phyloP scores from a whole-genome alignment of 73 alveolate genomes.

The Strombidium stylifer region DNA sequence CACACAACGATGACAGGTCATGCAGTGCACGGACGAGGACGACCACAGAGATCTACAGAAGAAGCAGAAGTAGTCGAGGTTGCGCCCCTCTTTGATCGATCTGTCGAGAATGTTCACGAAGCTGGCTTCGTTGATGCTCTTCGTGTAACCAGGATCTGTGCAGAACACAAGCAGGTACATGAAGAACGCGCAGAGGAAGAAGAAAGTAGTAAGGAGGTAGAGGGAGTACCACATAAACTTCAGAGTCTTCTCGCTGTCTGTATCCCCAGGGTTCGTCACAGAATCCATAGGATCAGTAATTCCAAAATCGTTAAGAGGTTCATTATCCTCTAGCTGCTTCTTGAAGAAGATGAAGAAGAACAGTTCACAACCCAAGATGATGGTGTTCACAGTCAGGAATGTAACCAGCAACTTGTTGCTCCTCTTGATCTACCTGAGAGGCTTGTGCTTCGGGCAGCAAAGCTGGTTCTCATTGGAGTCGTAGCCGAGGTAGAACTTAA shows the following conservation, averaged over 20 bases:
- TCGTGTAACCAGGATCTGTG: too few relatives aligned
- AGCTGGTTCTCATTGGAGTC: too few relatives aligned
- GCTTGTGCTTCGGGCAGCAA: slow-evolving; percentile 14
- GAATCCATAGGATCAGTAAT: too few relatives aligned
- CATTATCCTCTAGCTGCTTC: too few relatives aligned
- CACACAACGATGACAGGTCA: slow-evolving; percentile 45
- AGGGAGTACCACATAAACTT: neutral
- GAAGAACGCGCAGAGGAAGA: slow-evolving; percentile 14
- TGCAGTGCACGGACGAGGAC: slow-evolving; percentile 45
- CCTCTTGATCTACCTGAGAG: neutral
- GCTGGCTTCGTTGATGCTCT: too few relatives aligned
- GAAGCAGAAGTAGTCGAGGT: slow-evolving; percentile 47
- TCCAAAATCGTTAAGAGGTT: too few relatives aligned
- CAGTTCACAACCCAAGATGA: neutral
- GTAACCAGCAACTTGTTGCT: neutral
- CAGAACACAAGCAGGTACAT: neutral
- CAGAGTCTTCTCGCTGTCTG: too few relatives aligned
- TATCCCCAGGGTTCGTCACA: too few relatives aligned
- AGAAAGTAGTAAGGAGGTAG: too few relatives aligned
- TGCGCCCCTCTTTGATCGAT: slow-evolving; percentile 2
- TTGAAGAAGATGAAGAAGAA: too few relatives aligned
- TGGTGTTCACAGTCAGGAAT: neutral
- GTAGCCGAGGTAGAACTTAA: too few relatives aligned
- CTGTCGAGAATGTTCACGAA: neutral
- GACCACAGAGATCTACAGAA: slow-evolving; percentile 38